Evolutionary conservation across 192 early-diverging fungal genomes (phyloP), one percentile per base, ranked within the genome.

Genomic region (Cladochytrium replicatum): DNA sequence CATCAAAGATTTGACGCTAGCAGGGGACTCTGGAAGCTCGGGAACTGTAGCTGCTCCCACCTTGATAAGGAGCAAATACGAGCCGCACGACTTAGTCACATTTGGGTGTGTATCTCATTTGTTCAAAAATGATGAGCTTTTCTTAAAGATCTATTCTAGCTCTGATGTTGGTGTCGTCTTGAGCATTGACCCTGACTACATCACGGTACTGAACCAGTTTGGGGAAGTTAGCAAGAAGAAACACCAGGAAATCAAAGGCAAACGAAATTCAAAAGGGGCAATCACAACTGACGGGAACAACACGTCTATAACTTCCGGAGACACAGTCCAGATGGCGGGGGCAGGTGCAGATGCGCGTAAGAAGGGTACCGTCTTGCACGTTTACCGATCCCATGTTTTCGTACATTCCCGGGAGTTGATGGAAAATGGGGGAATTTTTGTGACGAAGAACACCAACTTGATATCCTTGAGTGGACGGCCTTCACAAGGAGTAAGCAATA

Each of bases 361-460:
- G 32, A 57, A 61, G 21, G 91, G 82, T 3, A 76, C 75, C 0
- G 84, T 94, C 42, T 57, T 94, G 27, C 90, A 96, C 52, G 71
- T 94, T 19, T 88, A 80, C 46, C 80, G 88, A 19, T 68, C 77
- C 4, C 76, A 80, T n/a, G 83, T 84, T 0, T 98, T 92, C 58
- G 63, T 91, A 32, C 74, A 84, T 39, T 75, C 79, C 32, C 72
- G 83, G 48, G 89, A 91, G 32, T 60, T 74, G 27, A 51, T 77
- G 43, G 78, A 88, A 54, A 77, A 87, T 51, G 76, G 58, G 37
- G 85, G 83, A 29, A 71, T 93, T 4, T 87, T 92, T 63, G 85
- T 88, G 0, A 69, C 75, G 13, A 72, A 71, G 11, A 80, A 78
- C 3, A 68, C 73, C 27, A 78, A 80, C 48, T 58, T 93, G 13